phyloP scores from a whole-genome alignment of 257 asterid genomes.

The Perilla frutescens region DNA sequence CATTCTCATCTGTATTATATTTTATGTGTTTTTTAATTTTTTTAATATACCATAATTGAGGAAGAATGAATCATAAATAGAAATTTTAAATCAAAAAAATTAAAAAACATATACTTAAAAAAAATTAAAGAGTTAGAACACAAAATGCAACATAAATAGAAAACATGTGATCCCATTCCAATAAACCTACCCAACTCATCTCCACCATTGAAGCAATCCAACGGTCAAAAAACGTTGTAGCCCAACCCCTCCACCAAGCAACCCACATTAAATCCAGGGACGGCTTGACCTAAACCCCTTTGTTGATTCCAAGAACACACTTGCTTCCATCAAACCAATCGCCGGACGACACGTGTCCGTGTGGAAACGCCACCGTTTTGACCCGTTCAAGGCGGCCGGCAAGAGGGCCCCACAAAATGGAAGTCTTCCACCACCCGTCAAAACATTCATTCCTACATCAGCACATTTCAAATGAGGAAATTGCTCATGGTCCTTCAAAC shows the following conservation, averaged over 20 bases:
- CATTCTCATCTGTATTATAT: too few species aligned
- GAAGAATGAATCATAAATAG: too few species aligned
- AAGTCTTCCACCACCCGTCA: constrained; percentile 42
- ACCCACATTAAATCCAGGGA: constrained; percentile 43
- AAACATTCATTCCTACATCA: constrained; percentile 37
- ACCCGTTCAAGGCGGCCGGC: constrained; percentile 30
- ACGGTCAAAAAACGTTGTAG: constrained; percentile 38
- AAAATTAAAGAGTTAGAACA: too few species aligned
- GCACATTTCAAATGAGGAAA: constrained; percentile 7
- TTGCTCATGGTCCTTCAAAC: background rate
- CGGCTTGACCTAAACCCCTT: constrained; percentile 56
- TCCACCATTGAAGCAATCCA: constrained; percentile 33
- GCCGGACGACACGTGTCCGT: background rate
- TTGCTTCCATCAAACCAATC: constrained; percentile 32
- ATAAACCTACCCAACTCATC: background rate
- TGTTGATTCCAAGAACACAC: constrained; percentile 45
- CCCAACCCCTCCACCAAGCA: constrained; percentile 67
- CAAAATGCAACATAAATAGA: too few species aligned
- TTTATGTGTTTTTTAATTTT: too few species aligned
- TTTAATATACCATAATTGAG: too few species aligned
- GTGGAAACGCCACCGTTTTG: constrained; percentile 24
- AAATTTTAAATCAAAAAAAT: too few species aligned
- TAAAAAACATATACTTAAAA: too few species aligned
- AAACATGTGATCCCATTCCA: too few species aligned
- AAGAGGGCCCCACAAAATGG: constrained; percentile 27